phyloP scores from a whole-genome alignment of 1,284 basidiomycete genomes.

The Pseudozyma pruni region DNA sequence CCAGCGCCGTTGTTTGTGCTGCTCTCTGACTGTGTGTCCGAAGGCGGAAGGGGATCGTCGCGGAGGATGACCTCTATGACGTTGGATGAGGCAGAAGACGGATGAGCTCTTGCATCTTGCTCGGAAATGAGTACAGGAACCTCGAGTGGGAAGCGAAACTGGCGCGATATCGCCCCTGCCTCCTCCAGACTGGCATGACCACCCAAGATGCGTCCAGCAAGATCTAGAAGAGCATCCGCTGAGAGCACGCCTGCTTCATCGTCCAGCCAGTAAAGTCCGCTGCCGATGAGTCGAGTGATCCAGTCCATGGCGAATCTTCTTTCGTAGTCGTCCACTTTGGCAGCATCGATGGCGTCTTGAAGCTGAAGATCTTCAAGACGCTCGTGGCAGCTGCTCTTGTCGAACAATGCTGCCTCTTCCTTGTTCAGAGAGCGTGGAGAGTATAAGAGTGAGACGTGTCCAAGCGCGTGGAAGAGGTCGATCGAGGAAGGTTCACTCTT shows the following conservation, averaged over 20 bases:
- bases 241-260: conserved; percentile 4
- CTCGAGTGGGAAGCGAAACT: conserved; percentile 40
- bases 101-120: conserved; percentile 1
- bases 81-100: neutral
- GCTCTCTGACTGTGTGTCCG: conserved; percentile 21
- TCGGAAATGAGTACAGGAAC: conserved; percentile 17
- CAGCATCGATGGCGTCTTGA: conserved; percentile 32
- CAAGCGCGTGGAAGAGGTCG: conserved; percentile 16
- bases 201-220: conserved; percentile 43
- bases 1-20: conserved; percentile 1
- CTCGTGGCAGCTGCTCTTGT: neutral
- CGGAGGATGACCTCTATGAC: conserved; percentile 28
- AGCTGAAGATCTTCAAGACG: neutral
- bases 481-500: conserved; percentile 13
- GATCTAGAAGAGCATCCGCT: conserved; percentile 34
- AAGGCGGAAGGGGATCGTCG: conserved; percentile 46
- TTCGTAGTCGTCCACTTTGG: conserved; percentile 37
- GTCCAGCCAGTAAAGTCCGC: conserved; percentile 38
- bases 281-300: conserved; percentile 48
- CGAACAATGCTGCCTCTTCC: neutral
- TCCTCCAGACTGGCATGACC: conserved; percentile 41
- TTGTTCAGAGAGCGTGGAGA: conserved; percentile 30
- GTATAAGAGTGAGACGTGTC: conserved; percentile 30
- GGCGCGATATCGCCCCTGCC: conserved; percentile 34
- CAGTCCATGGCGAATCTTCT: conserved; percentile 44